Evolutionary conservation across 805 yeast genomes (phyloP).

Genomic region (Wickerhamiella vanderwaltii): DNA sequence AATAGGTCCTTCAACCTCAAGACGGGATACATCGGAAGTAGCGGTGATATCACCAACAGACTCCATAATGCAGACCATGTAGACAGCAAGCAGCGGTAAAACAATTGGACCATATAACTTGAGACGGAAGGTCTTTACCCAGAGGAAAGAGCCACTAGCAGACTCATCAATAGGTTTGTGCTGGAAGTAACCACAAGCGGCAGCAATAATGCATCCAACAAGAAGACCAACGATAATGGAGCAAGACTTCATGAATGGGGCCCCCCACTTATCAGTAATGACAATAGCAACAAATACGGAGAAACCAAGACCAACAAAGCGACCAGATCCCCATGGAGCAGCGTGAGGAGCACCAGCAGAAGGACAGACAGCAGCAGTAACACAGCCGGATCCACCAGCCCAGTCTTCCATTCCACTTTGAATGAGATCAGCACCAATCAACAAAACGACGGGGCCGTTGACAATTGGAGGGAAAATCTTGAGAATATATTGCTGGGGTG

Average conservation of each 20-base stretch:
- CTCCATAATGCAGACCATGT: constrained; percentile 76
- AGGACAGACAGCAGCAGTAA: constrained; percentile 34
- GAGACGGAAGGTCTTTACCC: constrained; percentile 77
- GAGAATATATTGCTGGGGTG: constrained; percentile 62
- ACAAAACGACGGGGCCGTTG: constrained; percentile 83
- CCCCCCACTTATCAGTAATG: constrained; percentile 72
- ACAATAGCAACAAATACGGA: constrained; percentile 63
- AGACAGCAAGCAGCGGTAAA: constrained; percentile 73
- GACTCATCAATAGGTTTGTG: constrained; percentile 47
- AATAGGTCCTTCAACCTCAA: constrained; percentile 67
- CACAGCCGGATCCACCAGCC: constrained; percentile 67
- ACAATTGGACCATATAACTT: constrained; percentile 75
- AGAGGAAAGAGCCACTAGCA: constrained; percentile 70
- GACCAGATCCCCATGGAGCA: constrained; percentile 74
- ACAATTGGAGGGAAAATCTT: constrained; percentile 77
- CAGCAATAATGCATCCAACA: constrained; percentile 85
- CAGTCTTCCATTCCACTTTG: constrained; percentile 69
- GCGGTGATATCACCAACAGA: constrained; percentile 93
- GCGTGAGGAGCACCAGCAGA: constrained; percentile 39
- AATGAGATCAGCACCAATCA: constrained; percentile 64
- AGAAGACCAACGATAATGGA: constrained; percentile 78
- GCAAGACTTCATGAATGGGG: constrained; percentile 91
- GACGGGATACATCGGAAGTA: constrained; percentile 78
- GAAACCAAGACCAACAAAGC: constrained; percentile 79
- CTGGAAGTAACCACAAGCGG: constrained; percentile 75